Percentiles rank a stretch among this genome's conserved stretches.
Conservation (phyloP, 73 alveolate species). For the Blepharisma japonicum region DNA sequence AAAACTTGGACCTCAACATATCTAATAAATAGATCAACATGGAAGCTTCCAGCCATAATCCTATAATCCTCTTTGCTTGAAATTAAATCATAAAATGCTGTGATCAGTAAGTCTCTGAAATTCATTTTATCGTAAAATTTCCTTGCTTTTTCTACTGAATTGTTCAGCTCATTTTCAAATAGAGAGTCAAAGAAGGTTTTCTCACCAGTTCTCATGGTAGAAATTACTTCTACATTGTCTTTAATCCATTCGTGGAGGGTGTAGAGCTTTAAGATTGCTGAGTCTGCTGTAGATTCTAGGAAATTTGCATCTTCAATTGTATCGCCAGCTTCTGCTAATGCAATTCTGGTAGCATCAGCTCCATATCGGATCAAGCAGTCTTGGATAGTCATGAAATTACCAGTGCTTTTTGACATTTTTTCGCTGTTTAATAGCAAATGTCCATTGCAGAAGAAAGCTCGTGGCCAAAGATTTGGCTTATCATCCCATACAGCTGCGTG, state of each 20-base stretch:
- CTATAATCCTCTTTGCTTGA: conserved; percentile 90
- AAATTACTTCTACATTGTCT: conserved; percentile 50
- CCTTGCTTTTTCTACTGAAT: conserved; percentile 57
- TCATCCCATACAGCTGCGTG: conserved; percentile 99
- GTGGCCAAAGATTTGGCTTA: conserved; percentile 87
- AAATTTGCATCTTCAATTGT: conserved; percentile 98
- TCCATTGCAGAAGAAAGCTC: conserved; percentile 97
- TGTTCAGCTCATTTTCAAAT: conserved; percentile 85
- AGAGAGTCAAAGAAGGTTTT: conserved; percentile 68
- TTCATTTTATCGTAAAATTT: conserved; percentile 87
- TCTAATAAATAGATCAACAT: conserved; percentile 53
- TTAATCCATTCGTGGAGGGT: conserved; percentile 83
- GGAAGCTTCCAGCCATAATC: conserved; percentile 74
- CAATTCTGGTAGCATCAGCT: conserved; percentile 97
- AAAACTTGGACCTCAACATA: conserved; percentile 64
- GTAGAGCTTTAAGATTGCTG: conserved; percentile 77
- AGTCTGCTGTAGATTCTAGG: conserved; percentile 68
- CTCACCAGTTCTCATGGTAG: conserved; percentile 55
- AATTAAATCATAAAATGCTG: conserved; percentile 88
- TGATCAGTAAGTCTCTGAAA: conserved; percentile 88
- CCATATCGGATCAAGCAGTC: conserved; percentile 89
- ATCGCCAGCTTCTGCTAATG: conserved; percentile 99
- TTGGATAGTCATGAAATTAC: conserved; percentile 93
- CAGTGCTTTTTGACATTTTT: conserved; percentile 95
- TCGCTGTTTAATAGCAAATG: conserved; percentile 91